phyloP scores from a whole-genome alignment of 1,284 basidiomycete genomes.

The Garcileccinum viscosum region DNA sequence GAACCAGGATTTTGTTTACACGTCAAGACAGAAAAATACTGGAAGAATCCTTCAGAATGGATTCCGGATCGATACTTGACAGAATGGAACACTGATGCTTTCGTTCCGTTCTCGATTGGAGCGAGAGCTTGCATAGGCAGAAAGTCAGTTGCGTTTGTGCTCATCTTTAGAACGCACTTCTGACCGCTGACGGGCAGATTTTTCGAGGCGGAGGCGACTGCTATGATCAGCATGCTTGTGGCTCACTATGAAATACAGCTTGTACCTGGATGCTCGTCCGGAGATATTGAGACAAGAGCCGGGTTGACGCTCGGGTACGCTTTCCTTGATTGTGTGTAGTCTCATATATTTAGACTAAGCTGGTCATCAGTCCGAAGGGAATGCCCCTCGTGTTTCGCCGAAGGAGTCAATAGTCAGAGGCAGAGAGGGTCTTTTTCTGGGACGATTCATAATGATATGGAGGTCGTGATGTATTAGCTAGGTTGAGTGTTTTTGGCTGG shows the following conservation, averaged over 20 bases:
- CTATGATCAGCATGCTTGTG: not conserved
- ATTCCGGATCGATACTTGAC: not conserved
- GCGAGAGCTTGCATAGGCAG: not conserved
- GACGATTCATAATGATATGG: not conserved
- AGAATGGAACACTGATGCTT: not conserved
- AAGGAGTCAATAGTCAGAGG: not conserved
- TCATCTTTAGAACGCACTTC: not conserved
- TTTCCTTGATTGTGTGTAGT: not conserved
- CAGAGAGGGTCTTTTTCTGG: not conserved
- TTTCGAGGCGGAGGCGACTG: not conserved
- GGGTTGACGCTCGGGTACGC: not conserved
- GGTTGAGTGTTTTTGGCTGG: too few relatives aligned
- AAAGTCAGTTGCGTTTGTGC: not conserved
- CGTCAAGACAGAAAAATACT: not conserved
- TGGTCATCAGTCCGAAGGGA: not conserved
- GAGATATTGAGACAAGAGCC: not conserved
- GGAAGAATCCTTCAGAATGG: not conserved
- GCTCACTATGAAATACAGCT: not conserved
- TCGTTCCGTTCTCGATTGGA: not conserved
- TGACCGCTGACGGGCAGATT: not conserved
- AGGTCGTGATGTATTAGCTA: too few relatives aligned
- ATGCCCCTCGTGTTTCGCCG: not conserved
- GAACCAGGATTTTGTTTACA: not conserved
- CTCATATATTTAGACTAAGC: not conserved
- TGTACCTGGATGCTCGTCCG: not conserved